phyloP scores from a whole-genome alignment of 805 yeast genomes.

The Kazachstania martiniae region DNA sequence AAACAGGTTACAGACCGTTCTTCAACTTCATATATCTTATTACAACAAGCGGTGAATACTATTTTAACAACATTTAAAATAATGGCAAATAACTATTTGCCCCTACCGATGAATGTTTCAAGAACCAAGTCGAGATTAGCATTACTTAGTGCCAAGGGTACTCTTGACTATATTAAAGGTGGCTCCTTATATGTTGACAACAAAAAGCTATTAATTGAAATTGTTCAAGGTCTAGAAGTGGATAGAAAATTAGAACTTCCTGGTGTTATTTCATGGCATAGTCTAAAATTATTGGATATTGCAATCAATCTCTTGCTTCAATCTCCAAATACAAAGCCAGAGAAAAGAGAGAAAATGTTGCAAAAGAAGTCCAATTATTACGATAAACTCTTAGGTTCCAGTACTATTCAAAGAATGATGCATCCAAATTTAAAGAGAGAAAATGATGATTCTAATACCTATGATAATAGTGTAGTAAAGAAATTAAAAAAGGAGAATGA shows the following conservation, averaged over 20 bases:
- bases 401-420: conserved; percentile 9
- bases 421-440: conserved; percentile 3
- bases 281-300: conserved; percentile 45
- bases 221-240: conserved; percentile 38
- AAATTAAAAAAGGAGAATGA: conserved; percentile 9
- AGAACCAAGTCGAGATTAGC: conserved; percentile 55
- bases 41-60: conserved; percentile 60
- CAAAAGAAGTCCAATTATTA: conserved; percentile 20
- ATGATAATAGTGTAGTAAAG: conserved; percentile 8
- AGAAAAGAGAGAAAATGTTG: conserved; percentile 22
- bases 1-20: conserved; percentile 30
- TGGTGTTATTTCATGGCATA: conserved; percentile 49
- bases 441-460: conserved; percentile 1
- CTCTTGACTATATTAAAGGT: conserved; percentile 72
- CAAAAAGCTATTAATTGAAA: conserved; percentile 41
- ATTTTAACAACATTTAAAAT: conserved; percentile 42
- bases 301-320: conserved; percentile 53
- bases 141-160: conserved; percentile 59
- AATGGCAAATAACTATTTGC: conserved; percentile 36
- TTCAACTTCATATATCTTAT: conserved; percentile 49
- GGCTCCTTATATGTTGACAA: conserved; percentile 71
- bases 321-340: conserved; percentile 31
- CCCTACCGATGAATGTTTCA: conserved; percentile 54
- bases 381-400: conserved; percentile 20
- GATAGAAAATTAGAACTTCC: conserved; percentile 46